These are phyloP conservation scores for Baudoinia panamericana DNA, from an alignment of 495 filamentous ascomycete genomes.

Conservation along the genomic window DNA sequence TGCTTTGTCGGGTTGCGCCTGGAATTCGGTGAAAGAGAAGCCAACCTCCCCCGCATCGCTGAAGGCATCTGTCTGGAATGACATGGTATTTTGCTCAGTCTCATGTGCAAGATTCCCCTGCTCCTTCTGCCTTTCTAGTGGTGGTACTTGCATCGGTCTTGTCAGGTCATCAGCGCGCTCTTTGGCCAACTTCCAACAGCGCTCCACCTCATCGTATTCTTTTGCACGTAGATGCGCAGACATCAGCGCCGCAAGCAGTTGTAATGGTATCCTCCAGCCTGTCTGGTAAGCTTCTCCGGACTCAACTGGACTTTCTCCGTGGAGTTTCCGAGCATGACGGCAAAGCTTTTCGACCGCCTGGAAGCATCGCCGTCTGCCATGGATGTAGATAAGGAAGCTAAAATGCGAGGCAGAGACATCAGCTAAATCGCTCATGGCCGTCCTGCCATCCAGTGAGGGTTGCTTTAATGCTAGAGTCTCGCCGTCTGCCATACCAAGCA, in stretches of 20 bases:
- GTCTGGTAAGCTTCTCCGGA: constrained; percentile 24
- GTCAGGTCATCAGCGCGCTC: constrained; percentile 38
- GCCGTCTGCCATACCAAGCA: constrained; percentile 21
- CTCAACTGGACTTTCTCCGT: too few relatives aligned
- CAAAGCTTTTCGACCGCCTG: constrained; percentile 43
- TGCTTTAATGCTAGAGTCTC: constrained; percentile 24
- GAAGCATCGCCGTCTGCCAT: constrained; percentile 44
- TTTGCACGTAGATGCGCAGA: constrained; percentile 40
- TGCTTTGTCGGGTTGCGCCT: too few relatives aligned
- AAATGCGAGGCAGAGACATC: constrained; percentile 38
- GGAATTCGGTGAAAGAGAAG: constrained; percentile 9
- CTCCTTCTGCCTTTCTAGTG: neutral
- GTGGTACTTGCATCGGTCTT: constrained; percentile 14
- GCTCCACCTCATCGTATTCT: constrained; percentile 44
- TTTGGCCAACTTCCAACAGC: constrained; percentile 52
- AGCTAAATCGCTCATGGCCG: neutral
- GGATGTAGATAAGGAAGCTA: constrained; percentile 47
- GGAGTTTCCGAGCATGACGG: constrained; percentile 38
- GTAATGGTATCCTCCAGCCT: constrained; percentile 40
- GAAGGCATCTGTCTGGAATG: neutral
- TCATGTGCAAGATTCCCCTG: neutral
- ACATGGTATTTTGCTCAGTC: neutral
- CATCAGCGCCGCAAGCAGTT: constrained; percentile 55
- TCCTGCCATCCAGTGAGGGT: constrained; percentile 21
- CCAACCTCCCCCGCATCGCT: constrained; percentile 5